phyloP scores from a whole-genome alignment of 495 filamentous ascomycete species.

The Penicillium waksmanii region DNA sequence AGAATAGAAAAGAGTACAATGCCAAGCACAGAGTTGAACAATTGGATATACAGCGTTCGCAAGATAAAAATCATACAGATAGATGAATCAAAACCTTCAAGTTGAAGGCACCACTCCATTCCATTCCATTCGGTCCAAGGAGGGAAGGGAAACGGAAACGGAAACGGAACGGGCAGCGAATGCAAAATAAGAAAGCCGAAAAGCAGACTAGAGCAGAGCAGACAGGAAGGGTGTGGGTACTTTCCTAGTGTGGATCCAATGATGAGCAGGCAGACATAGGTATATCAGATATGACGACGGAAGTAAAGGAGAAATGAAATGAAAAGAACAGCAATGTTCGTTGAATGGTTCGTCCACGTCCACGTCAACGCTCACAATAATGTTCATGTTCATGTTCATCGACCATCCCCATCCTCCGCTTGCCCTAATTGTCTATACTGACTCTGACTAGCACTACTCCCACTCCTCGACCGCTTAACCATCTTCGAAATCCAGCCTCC shows the following conservation, averaged over 20 bases:
- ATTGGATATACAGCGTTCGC: background rate
- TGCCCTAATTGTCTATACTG: constrained; percentile 70
- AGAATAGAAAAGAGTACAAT: too few species aligned
- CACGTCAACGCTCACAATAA: too few species aligned
- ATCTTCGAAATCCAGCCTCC: constrained; percentile 74
- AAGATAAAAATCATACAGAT: too few species aligned
- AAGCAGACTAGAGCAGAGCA: background rate
- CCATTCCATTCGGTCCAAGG: too few species aligned
- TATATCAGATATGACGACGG: too few species aligned
- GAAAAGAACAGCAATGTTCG: too few species aligned
- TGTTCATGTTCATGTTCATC: background rate
- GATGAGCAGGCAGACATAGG: too few species aligned
- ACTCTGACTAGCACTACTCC: constrained; percentile 48
- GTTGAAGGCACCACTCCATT: too few species aligned
- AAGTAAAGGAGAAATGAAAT: too few species aligned
- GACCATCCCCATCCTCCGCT: constrained; percentile 44
- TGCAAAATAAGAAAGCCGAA: background rate
- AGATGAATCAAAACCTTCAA: background rate
- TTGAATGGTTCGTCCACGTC: too few species aligned
- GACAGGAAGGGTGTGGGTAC: background rate
- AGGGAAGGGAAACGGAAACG: background rate
- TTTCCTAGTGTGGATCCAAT: too few species aligned
- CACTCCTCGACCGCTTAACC: constrained; percentile 56
- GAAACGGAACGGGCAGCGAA: background rate
- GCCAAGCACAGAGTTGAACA: background rate